Percentiles rank a stretch among this genome's conserved stretches.
Evolutionary conservation across 1,284 basidiomycete species (phyloP).

Genomic region (Rugosomyces carneus): DNA sequence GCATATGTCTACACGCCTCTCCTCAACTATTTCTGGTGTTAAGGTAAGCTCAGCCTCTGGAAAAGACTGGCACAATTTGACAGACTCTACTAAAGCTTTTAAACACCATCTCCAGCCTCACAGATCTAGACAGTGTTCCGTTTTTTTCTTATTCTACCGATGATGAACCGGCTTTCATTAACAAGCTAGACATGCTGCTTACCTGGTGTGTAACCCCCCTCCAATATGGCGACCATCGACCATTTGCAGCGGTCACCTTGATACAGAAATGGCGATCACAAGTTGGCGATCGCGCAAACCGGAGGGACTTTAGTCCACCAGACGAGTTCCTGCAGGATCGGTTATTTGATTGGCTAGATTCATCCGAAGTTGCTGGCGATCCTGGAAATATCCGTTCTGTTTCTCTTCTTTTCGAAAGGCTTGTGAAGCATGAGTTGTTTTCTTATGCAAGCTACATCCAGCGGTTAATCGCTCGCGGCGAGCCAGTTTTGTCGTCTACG

Average conservation of each 20-base stretch:
- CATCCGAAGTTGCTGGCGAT: conserved; percentile 55
- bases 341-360: conserved; percentile 84
- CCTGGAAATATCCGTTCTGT: conserved; percentile 54
- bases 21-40: conserved; percentile 68
- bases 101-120: conserved; percentile 72
- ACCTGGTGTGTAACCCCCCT: conserved; percentile 84
- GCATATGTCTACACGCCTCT: conserved; percentile 49
- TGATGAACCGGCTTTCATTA: conserved; percentile 44
- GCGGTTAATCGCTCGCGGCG: conserved; percentile 78
- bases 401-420: conserved; percentile 73
- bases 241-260: conserved; percentile 75
- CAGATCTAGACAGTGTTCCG: conserved; percentile 54
- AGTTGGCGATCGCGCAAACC: conserved; percentile 52
- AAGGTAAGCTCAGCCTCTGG: conserved; percentile 38
- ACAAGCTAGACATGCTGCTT: conserved; percentile 75
- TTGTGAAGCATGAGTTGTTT: conserved; percentile 72
- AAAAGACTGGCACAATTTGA: not conserved
- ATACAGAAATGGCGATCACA: conserved; percentile 67
- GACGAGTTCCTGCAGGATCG: conserved; percentile 61
- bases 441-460: conserved; percentile 84
- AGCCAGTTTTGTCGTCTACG: conserved; percentile 49
- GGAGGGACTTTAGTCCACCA: conserved; percentile 50
- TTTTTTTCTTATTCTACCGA: conserved; percentile 54
- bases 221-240: conserved; percentile 82
- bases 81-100: conserved; percentile 46